phyloP scores from a whole-genome alignment of 2,329 filamentous ascomycete genomes.

The Colletotrichum euphorbiae region DNA sequence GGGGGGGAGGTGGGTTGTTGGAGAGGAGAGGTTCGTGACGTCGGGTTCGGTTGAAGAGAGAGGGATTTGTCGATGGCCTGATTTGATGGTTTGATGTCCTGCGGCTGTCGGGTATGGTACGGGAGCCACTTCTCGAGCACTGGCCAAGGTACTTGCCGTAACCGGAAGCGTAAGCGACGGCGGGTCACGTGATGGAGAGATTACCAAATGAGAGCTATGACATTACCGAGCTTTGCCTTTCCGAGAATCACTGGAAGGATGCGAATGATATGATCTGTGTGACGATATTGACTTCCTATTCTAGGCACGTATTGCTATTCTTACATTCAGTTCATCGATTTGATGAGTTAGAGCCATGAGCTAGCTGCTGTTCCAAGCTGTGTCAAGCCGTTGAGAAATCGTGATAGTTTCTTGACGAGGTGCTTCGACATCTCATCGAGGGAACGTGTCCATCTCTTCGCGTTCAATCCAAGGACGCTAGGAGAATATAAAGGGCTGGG shows the following conservation, averaged over 20 bases:
- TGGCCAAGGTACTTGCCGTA: constrained; percentile 42
- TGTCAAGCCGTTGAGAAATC: not conserved
- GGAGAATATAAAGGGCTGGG: constrained; percentile 15
- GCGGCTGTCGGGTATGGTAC: constrained; percentile 40
- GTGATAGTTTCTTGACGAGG: too few species aligned
- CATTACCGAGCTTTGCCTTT: constrained; percentile 26
- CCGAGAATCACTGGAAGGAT: not conserved
- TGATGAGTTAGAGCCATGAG: not conserved
- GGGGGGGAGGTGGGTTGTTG: constrained; percentile 29
- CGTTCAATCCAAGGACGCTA: constrained; percentile 13
- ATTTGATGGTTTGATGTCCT: constrained; percentile 52
- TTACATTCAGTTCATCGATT: not conserved
- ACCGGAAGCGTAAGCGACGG: constrained; percentile 39
- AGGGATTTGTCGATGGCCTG: constrained; percentile 63
- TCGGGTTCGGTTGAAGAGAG: constrained; percentile 46
- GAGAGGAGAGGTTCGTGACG: constrained; percentile 40
- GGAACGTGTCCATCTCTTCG: constrained; percentile 1
- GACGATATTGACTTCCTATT: not conserved
- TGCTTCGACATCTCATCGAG: not conserved
- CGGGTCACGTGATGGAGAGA: constrained; percentile 30
- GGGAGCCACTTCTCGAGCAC: constrained; percentile 34
- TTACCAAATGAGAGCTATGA: constrained; percentile 28
- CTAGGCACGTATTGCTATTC: not conserved
- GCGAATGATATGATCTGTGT: not conserved
- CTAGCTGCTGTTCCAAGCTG: not conserved